A percentile compares a stretch with the other conserved stretches of the same genome.
These are phyloP conservation scores for Fusarium tuaranense DNA, from an alignment of 2,329 filamentous ascomycete genomes.

Conservation along the genomic window DNA sequence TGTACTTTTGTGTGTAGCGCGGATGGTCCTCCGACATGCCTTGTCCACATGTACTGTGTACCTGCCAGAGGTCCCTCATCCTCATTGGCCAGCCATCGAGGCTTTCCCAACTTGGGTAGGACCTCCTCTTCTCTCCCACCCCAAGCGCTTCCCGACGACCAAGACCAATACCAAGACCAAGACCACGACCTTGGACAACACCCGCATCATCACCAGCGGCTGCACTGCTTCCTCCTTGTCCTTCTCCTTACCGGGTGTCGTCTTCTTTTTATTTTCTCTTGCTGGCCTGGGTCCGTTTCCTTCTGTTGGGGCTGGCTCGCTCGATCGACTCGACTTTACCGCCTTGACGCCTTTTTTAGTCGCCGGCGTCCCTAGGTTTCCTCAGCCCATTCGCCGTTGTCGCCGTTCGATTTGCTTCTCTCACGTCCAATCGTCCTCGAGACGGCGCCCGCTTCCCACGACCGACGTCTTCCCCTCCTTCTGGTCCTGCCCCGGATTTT, in stretches of 20 bases:
- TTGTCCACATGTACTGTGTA: constrained; percentile 16
- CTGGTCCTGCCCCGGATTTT: constrained; percentile 3
- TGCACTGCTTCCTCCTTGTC: constrained; percentile 17
- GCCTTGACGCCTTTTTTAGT: constrained; percentile 11
- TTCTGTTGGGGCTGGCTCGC: constrained; percentile 23
- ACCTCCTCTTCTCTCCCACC: constrained; percentile 38
- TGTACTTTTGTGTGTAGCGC: constrained; percentile 13
- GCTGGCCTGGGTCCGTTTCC: constrained; percentile 25
- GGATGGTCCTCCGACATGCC: neutral
- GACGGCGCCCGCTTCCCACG: constrained; percentile 24
- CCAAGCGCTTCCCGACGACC: constrained; percentile 34
- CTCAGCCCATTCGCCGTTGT: constrained; percentile 30
- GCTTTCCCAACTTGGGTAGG: constrained; percentile 35
- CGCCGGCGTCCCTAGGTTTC: constrained; percentile 14
- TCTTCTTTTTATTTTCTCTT: constrained; percentile 3
- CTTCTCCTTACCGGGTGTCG: constrained; percentile 14
- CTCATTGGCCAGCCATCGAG: constrained; percentile 20
- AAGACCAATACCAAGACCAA: constrained; percentile 22
- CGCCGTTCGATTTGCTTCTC: constrained; percentile 31
- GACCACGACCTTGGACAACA: constrained; percentile 29
- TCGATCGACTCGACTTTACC: constrained; percentile 14
- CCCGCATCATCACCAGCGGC: constrained; percentile 35
- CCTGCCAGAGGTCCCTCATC: constrained; percentile 14
- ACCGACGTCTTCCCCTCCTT: constrained; percentile 12
- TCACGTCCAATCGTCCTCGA: constrained; percentile 31